Evolutionary conservation across 768 basidiomycete species (phyloP).

Genomic region (Ramaria sp.): DNA sequence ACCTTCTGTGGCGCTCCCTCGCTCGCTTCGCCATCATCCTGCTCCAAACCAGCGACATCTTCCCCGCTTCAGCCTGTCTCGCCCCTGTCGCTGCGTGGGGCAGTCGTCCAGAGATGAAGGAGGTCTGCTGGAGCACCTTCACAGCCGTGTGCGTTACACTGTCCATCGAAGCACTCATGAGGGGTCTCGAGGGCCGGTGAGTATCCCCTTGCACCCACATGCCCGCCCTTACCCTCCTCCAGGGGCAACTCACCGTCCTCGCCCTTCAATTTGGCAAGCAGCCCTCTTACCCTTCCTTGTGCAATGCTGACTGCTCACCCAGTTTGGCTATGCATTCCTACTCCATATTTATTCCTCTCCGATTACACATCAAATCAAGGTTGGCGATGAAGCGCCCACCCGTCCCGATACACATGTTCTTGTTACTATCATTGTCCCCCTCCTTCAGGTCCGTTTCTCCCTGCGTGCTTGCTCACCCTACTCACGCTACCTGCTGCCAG

Average conservation of each 20-base stretch:
- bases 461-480: neutral
- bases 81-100: constrained; percentile 35
- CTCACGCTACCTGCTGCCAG: constrained; percentile 21
- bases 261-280: constrained; percentile 62
- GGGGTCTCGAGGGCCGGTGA: constrained; percentile 52
- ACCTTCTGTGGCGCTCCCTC: constrained; percentile 46
- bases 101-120: constrained; percentile 39
- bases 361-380: constrained; percentile 32
- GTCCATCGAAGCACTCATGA: constrained; percentile 53
- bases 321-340: constrained; percentile 73
- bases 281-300: neutral
- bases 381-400: constrained; percentile 34
- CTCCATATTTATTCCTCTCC: constrained; percentile 66
- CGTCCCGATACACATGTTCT: constrained; percentile 65
- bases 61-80: constrained; percentile 25
- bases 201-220: constrained; percentile 13
- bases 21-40: constrained; percentile 48
- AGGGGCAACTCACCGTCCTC: constrained; percentile 23
- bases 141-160: constrained; percentile 55
- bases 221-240: neutral
- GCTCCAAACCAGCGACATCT: constrained; percentile 41
- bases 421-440: constrained; percentile 62
- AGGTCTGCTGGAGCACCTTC: constrained; percentile 70
- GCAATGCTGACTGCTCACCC: constrained; percentile 1
- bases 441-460: constrained; percentile 46